Evolutionary conservation across 2,329 filamentous ascomycete species (phyloP).

Genomic region (Xylariales sp.): DNA sequence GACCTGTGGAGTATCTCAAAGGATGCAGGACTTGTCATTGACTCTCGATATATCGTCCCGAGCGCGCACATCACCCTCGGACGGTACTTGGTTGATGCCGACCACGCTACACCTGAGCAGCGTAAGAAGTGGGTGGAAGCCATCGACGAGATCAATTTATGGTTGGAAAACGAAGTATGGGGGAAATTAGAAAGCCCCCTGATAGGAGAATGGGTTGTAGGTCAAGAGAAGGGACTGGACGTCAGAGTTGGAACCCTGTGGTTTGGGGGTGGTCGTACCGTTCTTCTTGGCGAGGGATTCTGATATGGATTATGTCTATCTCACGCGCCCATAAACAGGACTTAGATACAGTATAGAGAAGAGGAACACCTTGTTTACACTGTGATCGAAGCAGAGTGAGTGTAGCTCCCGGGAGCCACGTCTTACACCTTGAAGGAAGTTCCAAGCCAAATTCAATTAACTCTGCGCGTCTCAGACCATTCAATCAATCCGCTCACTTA

Average conservation of each 20-base stretch:
- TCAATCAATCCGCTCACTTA: no score
- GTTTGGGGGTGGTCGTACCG: slow-evolving; percentile 79
- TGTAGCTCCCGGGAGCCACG: no score
- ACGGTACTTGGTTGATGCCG: slow-evolving; percentile 67
- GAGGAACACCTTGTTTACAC: no score
- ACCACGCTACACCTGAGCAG: slow-evolving; percentile 55
- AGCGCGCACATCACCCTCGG: slow-evolving; percentile 87
- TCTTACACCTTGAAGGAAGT: no score
- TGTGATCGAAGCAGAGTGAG: no score
- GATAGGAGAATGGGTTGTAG: slow-evolving; percentile 78
- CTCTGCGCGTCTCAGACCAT: no score
- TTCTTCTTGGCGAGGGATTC: slow-evolving; percentile 60
- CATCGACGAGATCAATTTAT: slow-evolving; percentile 73
- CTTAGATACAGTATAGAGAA: background rate
- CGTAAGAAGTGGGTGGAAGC: slow-evolving; percentile 61
- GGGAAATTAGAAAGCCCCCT: slow-evolving; percentile 39
- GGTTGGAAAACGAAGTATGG: slow-evolving; percentile 71
- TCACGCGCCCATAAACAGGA: no score
- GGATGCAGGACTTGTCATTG: slow-evolving; percentile 62
- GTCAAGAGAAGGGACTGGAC: slow-evolving; percentile 77
- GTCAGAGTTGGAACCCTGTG: slow-evolving; percentile 72
- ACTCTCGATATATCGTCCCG: slow-evolving; percentile 80
- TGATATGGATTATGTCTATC: slow-evolving; percentile 18
- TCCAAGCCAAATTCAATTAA: no score
- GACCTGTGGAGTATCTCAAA: slow-evolving; percentile 65